Percentiles rank a stretch among this genome's conserved stretches.
Conservation (phyloP, 202 grass and related monocot genomes). For the Cymbopogon flexuosus region DNA sequence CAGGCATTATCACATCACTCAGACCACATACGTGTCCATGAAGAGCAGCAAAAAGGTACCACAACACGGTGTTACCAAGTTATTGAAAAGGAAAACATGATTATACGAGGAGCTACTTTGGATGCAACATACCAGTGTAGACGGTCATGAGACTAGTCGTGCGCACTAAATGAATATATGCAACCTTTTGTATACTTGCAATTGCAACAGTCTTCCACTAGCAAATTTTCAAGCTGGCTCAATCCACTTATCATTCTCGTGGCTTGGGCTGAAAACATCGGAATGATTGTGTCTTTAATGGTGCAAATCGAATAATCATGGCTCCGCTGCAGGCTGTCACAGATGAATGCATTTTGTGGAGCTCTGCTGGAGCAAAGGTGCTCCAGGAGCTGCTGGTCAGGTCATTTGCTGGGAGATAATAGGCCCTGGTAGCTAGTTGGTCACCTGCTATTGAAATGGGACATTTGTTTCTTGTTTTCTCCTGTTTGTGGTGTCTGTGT, state of each 20-base stretch:
- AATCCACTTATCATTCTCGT: background rate
- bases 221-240: background rate
- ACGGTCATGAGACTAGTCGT: background rate
- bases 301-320: background rate
- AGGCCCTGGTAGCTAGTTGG: background rate
- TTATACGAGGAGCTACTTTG: background rate
- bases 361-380: background rate
- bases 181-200: background rate
- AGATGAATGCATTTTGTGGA: background rate
- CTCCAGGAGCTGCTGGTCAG: background rate
- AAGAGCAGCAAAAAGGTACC: slow-evolving; percentile 10
- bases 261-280: background rate
- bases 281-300: background rate
- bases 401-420: background rate
- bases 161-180: slow-evolving; percentile 8
- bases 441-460: background rate
- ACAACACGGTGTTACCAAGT: background rate
- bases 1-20: slow-evolving; percentile 9
- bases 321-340: background rate
- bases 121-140: slow-evolving; percentile 3
- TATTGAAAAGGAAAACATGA: background rate
- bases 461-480: background rate
- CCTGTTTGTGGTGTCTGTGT: background rate
- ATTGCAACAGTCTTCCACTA: background rate
- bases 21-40: slow-evolving; percentile 16